Percentiles rank a stretch among this genome's conserved stretches.
These are phyloP conservation scores for Rhodosporidiobolus sp. DNA, from an alignment of 768 basidiomycete genomes.

Conservation along the genomic window DNA sequence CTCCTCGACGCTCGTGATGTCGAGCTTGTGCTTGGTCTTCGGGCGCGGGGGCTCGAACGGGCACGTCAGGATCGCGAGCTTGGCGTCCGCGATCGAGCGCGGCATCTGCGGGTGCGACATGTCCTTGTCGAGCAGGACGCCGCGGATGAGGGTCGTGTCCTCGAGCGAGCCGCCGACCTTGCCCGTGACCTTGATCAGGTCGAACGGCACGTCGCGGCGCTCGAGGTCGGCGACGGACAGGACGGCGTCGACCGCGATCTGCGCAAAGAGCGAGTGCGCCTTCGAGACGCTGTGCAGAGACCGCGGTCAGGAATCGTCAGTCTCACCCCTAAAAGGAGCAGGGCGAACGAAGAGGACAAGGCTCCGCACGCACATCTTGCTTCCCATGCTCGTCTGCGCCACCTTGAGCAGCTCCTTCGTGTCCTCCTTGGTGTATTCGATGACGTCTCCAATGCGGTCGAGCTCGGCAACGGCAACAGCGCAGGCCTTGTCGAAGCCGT, in stretches of 20 bases:
- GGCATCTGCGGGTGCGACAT: constrained; percentile 99
- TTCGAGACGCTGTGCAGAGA: constrained; percentile 75
- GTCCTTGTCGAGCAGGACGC: constrained; percentile 98
- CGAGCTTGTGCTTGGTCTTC: constrained; percentile 98
- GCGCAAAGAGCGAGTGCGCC: constrained; percentile 89
- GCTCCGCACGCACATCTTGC: constrained; percentile 75
- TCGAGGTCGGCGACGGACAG: constrained; percentile 91
- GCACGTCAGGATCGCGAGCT: constrained; percentile 93
- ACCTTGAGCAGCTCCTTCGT: constrained; percentile 87
- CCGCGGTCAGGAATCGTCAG: constrained; percentile 1
- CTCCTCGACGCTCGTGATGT: constrained; percentile 94
- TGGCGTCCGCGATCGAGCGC: constrained; percentile 76
- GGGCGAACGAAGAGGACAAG: neutral
- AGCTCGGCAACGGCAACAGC: constrained; percentile 82
- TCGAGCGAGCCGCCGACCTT: constrained; percentile 97
- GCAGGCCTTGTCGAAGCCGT: constrained; percentile 96
- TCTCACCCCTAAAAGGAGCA: too few relatives aligned
- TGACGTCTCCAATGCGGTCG: constrained; percentile 82
- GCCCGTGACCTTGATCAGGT: constrained; percentile 97
- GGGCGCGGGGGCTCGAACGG: constrained; percentile 98
- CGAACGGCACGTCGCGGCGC: constrained; percentile 90
- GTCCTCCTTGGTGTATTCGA: constrained; percentile 76
- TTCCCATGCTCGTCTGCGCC: constrained; percentile 92
- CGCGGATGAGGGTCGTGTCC: constrained; percentile 90
- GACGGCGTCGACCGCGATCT: constrained; percentile 97